These are phyloP conservation scores for Penicillium frequentans DNA, from an alignment of 2,329 filamentous ascomycete genomes.

Conservation along the genomic window DNA sequence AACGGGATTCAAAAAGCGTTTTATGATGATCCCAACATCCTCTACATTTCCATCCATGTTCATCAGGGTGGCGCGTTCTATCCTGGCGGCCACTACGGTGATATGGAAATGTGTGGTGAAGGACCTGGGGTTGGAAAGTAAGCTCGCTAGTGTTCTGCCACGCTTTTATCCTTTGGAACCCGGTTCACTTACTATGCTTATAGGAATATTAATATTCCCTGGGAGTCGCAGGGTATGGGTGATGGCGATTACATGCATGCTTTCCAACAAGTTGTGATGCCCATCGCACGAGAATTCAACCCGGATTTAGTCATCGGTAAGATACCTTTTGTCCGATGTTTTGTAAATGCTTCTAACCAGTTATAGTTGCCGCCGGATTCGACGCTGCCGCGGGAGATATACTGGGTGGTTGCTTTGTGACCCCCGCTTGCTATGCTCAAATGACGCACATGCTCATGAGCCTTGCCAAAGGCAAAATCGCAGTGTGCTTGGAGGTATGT, in stretches of 20 bases:
- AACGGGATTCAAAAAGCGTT: constrained; percentile 97
- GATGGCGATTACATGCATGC: constrained; percentile 96
- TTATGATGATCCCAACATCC: constrained; percentile 88
- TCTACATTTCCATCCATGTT: constrained; percentile 94
- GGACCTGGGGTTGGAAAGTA: constrained; percentile 33
- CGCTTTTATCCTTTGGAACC: neutral
- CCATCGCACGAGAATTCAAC: constrained; percentile 88
- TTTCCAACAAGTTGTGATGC: constrained; percentile 95
- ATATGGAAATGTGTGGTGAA: constrained; percentile 60
- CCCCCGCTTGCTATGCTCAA: constrained; percentile 88
- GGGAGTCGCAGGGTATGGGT: constrained; percentile 74
- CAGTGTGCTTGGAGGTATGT: constrained; percentile 76
- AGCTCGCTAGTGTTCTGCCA: neutral
- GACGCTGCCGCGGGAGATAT: constrained; percentile 93
- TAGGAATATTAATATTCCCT: constrained; percentile 68
- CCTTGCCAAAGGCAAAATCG: constrained; percentile 81
- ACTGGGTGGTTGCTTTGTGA: constrained; percentile 88
- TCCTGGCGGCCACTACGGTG: constrained; percentile 62
- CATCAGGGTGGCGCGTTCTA: constrained; percentile 84
- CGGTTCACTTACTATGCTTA: neutral
- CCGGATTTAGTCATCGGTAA: constrained; percentile 82
- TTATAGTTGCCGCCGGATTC: constrained; percentile 81
- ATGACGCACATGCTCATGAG: constrained; percentile 99
- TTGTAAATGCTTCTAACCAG: constrained; percentile 8
- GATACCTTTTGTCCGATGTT: constrained; percentile 14